Conservation (phyloP, 768 basidiomycete genomes). For the Tricholoma sp. region DNA sequence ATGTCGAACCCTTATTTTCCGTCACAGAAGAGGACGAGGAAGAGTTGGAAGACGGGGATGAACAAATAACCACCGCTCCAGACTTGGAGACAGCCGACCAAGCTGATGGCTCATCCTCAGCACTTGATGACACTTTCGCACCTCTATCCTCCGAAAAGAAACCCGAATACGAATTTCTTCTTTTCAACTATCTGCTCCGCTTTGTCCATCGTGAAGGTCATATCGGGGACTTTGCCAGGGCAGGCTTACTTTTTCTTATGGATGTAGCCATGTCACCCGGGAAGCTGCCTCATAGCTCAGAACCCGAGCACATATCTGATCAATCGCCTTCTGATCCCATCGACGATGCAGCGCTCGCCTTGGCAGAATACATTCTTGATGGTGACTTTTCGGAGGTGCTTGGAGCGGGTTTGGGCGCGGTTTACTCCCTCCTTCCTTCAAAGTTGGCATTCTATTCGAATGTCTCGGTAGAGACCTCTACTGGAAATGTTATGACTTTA, state of each 20-base stretch:
- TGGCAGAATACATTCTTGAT: constrained; percentile 91
- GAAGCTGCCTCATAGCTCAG: constrained; percentile 31
- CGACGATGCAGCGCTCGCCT: constrained; percentile 76
- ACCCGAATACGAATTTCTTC: constrained; percentile 89
- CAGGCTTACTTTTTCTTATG: constrained; percentile 90
- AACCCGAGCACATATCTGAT: constrained; percentile 34
- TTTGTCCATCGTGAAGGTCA: constrained; percentile 93
- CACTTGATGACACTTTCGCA: constrained; percentile 44
- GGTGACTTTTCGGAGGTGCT: constrained; percentile 99
- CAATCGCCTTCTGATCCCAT: constrained; percentile 53
- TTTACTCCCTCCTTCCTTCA: constrained; percentile 85
- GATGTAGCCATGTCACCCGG: constrained; percentile 92
- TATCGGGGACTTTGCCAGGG: constrained; percentile 90
- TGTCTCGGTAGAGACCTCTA: constrained; percentile 29
- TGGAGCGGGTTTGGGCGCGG: constrained; percentile 86
- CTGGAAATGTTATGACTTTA: constrained; percentile 61
- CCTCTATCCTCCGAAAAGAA: constrained; percentile 45
- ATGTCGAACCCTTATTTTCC: constrained; percentile 66
- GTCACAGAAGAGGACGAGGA: constrained; percentile 76
- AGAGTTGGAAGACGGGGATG: constrained; percentile 51
- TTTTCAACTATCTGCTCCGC: constrained; percentile 93
- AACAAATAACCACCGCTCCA: constrained; percentile 16
- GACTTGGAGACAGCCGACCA: background rate
- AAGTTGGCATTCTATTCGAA: constrained; percentile 71
- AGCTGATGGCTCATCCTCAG: constrained; percentile 34